phyloP scores from a whole-genome alignment of 495 filamentous ascomycete genomes.

The Penicillium turbatum region DNA sequence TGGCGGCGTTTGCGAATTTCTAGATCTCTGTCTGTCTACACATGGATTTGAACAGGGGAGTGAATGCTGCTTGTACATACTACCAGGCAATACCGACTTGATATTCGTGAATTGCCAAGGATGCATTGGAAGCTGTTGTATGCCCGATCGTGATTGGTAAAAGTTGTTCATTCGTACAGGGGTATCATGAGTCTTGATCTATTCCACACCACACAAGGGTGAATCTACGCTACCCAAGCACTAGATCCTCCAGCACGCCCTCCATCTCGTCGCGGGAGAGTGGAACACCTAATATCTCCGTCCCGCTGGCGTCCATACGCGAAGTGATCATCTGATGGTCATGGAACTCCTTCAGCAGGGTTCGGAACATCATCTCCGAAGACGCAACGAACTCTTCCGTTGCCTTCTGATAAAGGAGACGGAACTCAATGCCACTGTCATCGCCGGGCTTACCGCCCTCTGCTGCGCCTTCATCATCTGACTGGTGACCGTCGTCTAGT shows the following conservation, averaged over 20 bases:
- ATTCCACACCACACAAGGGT: slow-evolving; percentile 6
- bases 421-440: slow-evolving; percentile 74
- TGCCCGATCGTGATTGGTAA: slow-evolving; percentile 4
- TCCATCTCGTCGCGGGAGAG: slow-evolving; percentile 87
- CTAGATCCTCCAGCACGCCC: slow-evolving; percentile 79
- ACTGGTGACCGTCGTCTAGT: slow-evolving; percentile 47
- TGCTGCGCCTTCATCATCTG: slow-evolving; percentile 38
- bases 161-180: slow-evolving; percentile 25
- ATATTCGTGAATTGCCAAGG: neutral
- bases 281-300: slow-evolving; percentile 80
- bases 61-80: slow-evolving; percentile 16
- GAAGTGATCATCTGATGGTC: slow-evolving; percentile 95
- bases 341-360: slow-evolving; percentile 92
- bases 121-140: neutral
- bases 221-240: slow-evolving; percentile 32
- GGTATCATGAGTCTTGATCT: slow-evolving; percentile 33
- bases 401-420: slow-evolving; percentile 87
- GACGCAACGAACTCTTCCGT: slow-evolving; percentile 95
- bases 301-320: slow-evolving; percentile 76
- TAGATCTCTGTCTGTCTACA: slow-evolving; percentile 9
- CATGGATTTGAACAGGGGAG: neutral
- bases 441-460: slow-evolving; percentile 29
- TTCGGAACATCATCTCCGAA: slow-evolving; percentile 92
- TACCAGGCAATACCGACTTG: neutral
- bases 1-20: slow-evolving; percentile 66